A percentile compares a stretch with the other conserved stretches of the same genome.
Conservation (phyloP, 2,329 filamentous ascomycete genomes). For the Aspergillus sp. region DNA sequence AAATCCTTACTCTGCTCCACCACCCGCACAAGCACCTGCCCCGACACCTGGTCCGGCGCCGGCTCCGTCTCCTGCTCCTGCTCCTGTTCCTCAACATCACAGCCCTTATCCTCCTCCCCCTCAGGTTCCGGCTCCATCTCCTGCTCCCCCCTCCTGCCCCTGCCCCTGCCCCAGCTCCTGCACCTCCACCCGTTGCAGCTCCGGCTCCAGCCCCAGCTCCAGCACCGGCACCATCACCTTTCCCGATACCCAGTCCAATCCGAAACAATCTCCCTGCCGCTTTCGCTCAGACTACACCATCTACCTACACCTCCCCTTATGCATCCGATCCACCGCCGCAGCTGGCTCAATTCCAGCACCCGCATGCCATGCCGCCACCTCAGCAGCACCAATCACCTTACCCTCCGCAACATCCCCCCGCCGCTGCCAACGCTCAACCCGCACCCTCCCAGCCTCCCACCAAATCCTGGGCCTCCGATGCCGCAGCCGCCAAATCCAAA, state of each 20-base stretch:
- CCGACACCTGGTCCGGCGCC: conserved; percentile 15
- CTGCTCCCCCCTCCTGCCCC: conserved; percentile 10
- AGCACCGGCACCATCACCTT: conserved; percentile 19
- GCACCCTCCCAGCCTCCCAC: conserved; percentile 9
- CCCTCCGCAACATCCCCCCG: conserved; percentile 8
- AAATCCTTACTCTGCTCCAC: conserved; percentile 26
- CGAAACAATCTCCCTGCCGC: conserved; percentile 36
- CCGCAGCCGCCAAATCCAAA: conserved; percentile 10
- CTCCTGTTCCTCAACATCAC: conserved; percentile 8
- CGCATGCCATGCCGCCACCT: conserved; percentile 17
- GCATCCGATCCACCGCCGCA: conserved; percentile 32
- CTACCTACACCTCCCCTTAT: conserved; percentile 39
- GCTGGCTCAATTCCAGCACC: conserved; percentile 25
- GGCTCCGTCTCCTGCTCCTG: conserved; percentile 11
- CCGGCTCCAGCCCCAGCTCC: conserved; percentile 27
- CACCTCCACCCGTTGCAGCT: conserved; percentile 16
- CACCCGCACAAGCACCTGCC: conserved; percentile 15
- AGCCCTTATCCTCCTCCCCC: conserved; percentile 15
- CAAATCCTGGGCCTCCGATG: conserved; percentile 5
- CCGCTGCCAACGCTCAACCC: conserved; percentile 5
- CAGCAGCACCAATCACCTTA: conserved; percentile 15
- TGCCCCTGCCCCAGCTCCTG: conserved; percentile 11
- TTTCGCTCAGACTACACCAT: conserved; percentile 30
- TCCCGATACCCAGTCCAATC: conserved; percentile 32
- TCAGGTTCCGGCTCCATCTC: not conserved